Conservation (phyloP, 116 monocot genomes). For the Dioscorea cayenensis region DNA sequence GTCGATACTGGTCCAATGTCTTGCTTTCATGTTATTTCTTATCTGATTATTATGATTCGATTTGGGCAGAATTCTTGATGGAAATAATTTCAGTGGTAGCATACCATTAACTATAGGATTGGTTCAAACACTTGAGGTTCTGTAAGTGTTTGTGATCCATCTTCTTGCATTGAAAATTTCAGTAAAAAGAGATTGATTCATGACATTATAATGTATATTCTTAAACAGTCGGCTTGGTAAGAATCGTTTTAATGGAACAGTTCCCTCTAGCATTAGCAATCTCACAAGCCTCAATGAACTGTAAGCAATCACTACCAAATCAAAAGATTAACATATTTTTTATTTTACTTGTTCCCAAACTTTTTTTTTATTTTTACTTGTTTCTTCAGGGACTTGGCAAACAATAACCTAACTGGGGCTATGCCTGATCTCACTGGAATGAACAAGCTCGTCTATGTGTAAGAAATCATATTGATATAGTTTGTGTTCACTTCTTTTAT, state of each 20-base stretch:
- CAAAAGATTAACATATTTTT: neutral
- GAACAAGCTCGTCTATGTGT: slow-evolving; percentile 62
- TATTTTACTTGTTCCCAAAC: no score
- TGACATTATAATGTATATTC: neutral
- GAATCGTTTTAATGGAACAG: slow-evolving; percentile 42
- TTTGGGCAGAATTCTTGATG: slow-evolving; percentile 66
- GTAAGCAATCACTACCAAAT: slow-evolving; percentile 41
- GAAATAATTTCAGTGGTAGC: slow-evolving; percentile 58
- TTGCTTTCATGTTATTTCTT: neutral
- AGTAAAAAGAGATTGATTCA: neutral
- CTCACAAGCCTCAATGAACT: slow-evolving; percentile 56
- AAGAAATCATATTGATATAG: slow-evolving; percentile 12
- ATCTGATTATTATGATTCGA: neutral
- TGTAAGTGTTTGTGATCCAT: slow-evolving; percentile 50
- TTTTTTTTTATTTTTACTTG: neutral
- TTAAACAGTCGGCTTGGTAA: slow-evolving; percentile 66
- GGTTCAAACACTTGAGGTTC: slow-evolving; percentile 47
- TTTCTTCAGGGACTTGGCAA: slow-evolving; percentile 65
- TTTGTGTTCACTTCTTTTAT: neutral
- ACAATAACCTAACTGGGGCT: slow-evolving; percentile 58
- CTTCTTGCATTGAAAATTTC: no score
- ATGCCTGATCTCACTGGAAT: slow-evolving; percentile 72
- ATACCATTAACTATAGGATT: slow-evolving; percentile 71
- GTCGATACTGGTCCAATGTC: slow-evolving; percentile 1
- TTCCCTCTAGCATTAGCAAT: slow-evolving; percentile 58